These are phyloP conservation scores for Coemansia sp. DNA, from an alignment of 192 early-diverging fungal genomes.

Conservation along the genomic window DNA sequence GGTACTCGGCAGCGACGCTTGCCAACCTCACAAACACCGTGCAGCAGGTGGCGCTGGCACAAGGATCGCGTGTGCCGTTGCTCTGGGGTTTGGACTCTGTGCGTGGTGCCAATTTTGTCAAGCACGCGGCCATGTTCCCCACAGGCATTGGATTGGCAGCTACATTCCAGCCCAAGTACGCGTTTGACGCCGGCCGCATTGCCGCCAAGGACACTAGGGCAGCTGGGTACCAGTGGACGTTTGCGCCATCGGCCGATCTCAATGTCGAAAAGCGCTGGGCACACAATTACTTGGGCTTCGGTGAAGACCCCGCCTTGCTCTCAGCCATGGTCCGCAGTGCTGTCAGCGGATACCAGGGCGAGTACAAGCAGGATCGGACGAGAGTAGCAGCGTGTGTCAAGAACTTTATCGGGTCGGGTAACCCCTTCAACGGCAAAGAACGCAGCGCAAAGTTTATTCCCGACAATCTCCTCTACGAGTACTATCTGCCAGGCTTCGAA, in stretches of 20 bases:
- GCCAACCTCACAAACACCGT: constrained; percentile 56
- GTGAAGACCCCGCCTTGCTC: constrained; percentile 61
- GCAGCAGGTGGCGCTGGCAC: constrained; percentile 57
- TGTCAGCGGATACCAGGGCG: constrained; percentile 64
- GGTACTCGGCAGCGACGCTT: constrained; percentile 54
- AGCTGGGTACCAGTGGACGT: constrained; percentile 58
- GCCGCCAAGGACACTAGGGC: constrained; percentile 65
- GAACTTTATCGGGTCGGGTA: constrained; percentile 58
- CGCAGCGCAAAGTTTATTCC: background rate
- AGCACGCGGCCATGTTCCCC: constrained; percentile 62
- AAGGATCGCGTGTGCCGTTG: constrained; percentile 57
- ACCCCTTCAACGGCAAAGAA: background rate
- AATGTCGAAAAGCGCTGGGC: constrained; percentile 58
- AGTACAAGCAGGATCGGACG: constrained; percentile 64
- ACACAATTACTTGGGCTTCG: constrained; percentile 46
- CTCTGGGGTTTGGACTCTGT: constrained; percentile 64
- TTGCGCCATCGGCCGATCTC: constrained; percentile 61
- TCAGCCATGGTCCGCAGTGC: constrained; percentile 55
- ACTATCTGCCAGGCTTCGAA: constrained; percentile 62
- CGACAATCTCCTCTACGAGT: constrained; percentile 57
- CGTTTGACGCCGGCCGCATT: constrained; percentile 61
- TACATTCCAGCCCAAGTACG: constrained; percentile 58
- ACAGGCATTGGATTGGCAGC: constrained; percentile 60
- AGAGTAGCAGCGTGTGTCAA: constrained; percentile 65
- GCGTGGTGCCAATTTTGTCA: constrained; percentile 61